Evolutionary conservation across 1,284 basidiomycete genomes (phyloP).

Genomic region (Cystobasidium slooffiae): DNA sequence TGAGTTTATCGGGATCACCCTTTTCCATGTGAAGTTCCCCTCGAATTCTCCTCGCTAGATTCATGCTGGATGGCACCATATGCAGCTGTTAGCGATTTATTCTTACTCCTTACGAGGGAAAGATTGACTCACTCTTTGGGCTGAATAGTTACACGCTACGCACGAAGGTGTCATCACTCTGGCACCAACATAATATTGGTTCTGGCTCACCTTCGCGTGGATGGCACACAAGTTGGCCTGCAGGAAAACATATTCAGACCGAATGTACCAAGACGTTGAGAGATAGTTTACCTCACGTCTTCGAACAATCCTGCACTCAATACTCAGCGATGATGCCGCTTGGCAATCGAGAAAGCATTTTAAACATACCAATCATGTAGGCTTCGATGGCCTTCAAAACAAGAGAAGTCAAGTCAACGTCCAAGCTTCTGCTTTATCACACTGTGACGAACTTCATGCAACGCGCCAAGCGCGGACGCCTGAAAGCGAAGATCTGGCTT

Average conservation of each 20-base stretch:
- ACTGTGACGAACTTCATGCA: slow-evolving; percentile 26
- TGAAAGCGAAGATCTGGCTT: slow-evolving; percentile 31
- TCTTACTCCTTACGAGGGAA: too few relatives aligned
- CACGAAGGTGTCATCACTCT: neutral
- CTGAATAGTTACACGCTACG: slow-evolving; percentile 34
- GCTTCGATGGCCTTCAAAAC: slow-evolving; percentile 9
- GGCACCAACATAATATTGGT: neutral
- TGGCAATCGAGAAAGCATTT: neutral
- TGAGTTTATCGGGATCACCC: neutral
- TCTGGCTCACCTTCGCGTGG: slow-evolving; percentile 23
- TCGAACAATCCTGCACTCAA: slow-evolving; percentile 29
- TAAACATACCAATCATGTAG: slow-evolving; percentile 24
- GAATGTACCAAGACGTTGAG: too few relatives aligned
- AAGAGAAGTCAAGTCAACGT: neutral
- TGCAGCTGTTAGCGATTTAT: neutral
- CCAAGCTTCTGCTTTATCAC: neutral
- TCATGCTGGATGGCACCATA: slow-evolving; percentile 13
- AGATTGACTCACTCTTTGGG: slow-evolving; percentile 22
- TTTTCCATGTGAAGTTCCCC: slow-evolving; percentile 6
- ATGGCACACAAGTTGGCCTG: slow-evolving; percentile 34
- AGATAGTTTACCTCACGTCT: slow-evolving; percentile 15
- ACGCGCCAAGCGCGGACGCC: slow-evolving; percentile 26
- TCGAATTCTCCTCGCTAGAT: slow-evolving; percentile 31
- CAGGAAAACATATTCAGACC: too few relatives aligned
- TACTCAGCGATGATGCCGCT: neutral